Evolutionary conservation across 176 grass and related monocot species (phyloP).

Genomic region (Raddia guianensis): DNA sequence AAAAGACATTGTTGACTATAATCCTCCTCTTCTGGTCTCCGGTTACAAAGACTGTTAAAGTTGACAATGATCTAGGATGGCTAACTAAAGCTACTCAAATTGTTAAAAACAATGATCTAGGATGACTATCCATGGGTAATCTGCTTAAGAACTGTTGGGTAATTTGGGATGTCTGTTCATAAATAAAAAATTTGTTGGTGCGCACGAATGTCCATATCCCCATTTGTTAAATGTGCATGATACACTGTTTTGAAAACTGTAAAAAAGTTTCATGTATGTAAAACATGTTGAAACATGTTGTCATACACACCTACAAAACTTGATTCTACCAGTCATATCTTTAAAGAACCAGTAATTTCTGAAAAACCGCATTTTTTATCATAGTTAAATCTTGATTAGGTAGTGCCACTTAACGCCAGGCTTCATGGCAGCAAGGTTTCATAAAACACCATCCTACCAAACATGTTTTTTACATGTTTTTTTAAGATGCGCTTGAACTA

Average conservation of each 20-base stretch:
- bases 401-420: background rate
- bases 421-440: background rate
- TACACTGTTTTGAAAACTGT: background rate
- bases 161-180: slow-evolving; percentile 28
- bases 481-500: too few relatives aligned
- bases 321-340: background rate
- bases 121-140: background rate
- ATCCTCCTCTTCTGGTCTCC: slow-evolving; percentile 7
- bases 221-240: background rate
- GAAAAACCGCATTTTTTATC: background rate
- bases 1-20: slow-evolving; percentile 1
- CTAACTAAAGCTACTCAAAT: background rate
- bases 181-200: slow-evolving; percentile 19
- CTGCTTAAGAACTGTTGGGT: slow-evolving; percentile 15
- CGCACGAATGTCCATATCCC: background rate
- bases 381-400: background rate
- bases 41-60: slow-evolving; percentile 2
- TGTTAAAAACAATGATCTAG: background rate
- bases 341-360: background rate
- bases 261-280: slow-evolving; percentile 13
- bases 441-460: too few relatives aligned
- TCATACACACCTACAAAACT: background rate
- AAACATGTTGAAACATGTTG: background rate
- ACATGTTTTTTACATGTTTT: too few relatives aligned
- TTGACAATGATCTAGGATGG: background rate